Conservation (phyloP, 208 protist genomes). For the Wallacemonas collosoma region DNA sequence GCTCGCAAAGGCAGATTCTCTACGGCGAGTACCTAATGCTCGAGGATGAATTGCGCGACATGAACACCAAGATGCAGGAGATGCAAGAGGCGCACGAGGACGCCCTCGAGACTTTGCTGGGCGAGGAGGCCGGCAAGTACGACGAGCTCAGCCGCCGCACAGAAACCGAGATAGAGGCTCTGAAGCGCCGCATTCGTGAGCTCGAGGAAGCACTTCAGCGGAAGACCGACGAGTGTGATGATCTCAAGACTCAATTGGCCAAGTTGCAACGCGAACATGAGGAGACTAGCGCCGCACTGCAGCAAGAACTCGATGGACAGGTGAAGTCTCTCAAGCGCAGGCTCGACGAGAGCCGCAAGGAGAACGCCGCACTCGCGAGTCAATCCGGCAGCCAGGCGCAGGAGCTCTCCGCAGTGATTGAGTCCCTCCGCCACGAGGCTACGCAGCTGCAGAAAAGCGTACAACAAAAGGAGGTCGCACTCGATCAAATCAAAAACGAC, state of each 20-base stretch:
- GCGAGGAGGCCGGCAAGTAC: slow-evolving; percentile 45
- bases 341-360: slow-evolving; percentile 16
- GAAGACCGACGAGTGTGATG: slow-evolving; percentile 33
- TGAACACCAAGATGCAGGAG: slow-evolving; percentile 75
- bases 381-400: neutral
- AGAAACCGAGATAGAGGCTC: slow-evolving; percentile 15
- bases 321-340: slow-evolving; percentile 17
- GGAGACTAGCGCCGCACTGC: slow-evolving; percentile 15
- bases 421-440: neutral
- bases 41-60: slow-evolving; percentile 61
- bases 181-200: slow-evolving; percentile 14
- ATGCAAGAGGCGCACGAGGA: slow-evolving; percentile 78
- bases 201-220: slow-evolving; percentile 23
- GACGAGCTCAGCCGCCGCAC: slow-evolving; percentile 39
- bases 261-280: slow-evolving; percentile 13
- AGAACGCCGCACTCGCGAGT: neutral
- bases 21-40: slow-evolving; percentile 66
- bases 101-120: slow-evolving; percentile 56
- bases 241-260: slow-evolving; percentile 20
- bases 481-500: neutral
- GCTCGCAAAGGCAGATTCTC: slow-evolving; percentile 62
- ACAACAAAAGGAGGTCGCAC: neutral
- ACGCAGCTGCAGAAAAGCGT: neutral
- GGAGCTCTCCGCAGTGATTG: neutral
- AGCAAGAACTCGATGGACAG: slow-evolving; percentile 14